These are phyloP conservation scores for Beauveria asiatica DNA, from an alignment of 2,329 filamentous ascomycete species.

Conservation along the genomic window DNA sequence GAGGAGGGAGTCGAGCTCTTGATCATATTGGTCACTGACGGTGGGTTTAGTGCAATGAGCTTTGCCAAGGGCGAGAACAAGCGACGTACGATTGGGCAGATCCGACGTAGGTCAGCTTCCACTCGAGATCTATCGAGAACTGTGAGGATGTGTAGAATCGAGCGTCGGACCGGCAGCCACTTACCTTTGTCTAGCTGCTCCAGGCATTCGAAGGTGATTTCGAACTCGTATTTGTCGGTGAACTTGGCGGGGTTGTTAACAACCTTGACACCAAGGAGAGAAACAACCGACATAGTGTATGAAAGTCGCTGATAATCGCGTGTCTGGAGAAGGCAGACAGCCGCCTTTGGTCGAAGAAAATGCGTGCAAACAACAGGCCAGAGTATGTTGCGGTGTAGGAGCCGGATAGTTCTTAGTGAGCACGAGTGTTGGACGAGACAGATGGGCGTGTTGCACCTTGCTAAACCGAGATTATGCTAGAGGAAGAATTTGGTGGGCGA, in stretches of 20 bases:
- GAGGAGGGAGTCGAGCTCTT: slow-evolving; percentile 93
- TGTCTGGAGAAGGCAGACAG: not conserved
- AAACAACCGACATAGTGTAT: slow-evolving; percentile 79
- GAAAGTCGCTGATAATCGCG: not conserved
- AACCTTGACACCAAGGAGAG: slow-evolving; percentile 88
- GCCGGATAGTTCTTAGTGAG: not conserved
- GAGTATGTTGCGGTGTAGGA: slow-evolving; percentile 4
- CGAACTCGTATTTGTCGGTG: slow-evolving; percentile 86
- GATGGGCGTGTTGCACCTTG: not conserved
- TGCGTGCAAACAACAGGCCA: not conserved
- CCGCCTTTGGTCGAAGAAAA: not conserved
- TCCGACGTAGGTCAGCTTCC: slow-evolving; percentile 98
- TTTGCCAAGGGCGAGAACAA: not conserved
- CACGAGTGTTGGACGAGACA: not conserved
- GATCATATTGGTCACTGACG: slow-evolving; percentile 83
- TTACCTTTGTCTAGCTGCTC: slow-evolving; percentile 88
- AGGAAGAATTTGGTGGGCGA: not conserved
- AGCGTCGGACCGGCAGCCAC: slow-evolving; percentile 12
- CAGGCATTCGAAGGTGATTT: slow-evolving; percentile 97
- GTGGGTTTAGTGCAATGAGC: slow-evolving; percentile 7
- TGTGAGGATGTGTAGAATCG: slow-evolving; percentile 9
- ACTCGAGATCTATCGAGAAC: slow-evolving; percentile 70
- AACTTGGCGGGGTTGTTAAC: slow-evolving; percentile 96
- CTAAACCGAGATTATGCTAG: not conserved
- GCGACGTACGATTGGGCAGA: slow-evolving; percentile 84